Conservation (phyloP, 106 monocot species). For the Agapanthus africanus region DNA sequence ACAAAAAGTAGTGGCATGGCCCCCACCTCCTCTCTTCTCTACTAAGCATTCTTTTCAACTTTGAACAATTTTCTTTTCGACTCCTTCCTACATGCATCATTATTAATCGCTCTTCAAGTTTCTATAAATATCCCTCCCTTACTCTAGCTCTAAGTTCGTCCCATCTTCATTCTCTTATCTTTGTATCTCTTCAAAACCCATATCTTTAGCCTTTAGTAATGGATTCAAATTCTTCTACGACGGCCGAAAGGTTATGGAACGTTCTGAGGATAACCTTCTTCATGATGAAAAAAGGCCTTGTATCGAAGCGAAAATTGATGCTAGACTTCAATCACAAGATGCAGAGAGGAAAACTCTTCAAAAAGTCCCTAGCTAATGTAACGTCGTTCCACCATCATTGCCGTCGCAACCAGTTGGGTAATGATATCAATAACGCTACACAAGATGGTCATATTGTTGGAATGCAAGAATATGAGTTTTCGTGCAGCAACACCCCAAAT, state of each 20-base stretch:
- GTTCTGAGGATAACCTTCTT: conserved; percentile 48
- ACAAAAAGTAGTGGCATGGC: conserved; percentile 1
- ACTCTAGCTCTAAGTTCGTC: conserved; percentile 7
- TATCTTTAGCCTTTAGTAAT: conserved; percentile 2
- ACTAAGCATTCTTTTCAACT: conserved; percentile 11
- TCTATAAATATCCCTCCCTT: conserved; percentile 7
- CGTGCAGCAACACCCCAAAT: conserved; percentile 55
- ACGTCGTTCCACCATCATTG: conserved; percentile 23
- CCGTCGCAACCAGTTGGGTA: background rate
- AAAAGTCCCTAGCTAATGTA: conserved; percentile 31
- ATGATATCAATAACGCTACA: background rate
- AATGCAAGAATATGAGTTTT: conserved; percentile 56
- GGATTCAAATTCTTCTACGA: conserved; percentile 28
- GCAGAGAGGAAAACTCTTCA: conserved; percentile 48
- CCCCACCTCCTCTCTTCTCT: background rate
- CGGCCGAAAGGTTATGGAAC: conserved; percentile 43
- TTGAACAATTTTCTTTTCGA: background rate
- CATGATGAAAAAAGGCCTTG: conserved; percentile 57
- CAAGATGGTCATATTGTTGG: background rate
- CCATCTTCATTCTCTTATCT: background rate
- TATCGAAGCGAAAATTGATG: conserved; percentile 61
- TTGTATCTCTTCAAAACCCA: background rate
- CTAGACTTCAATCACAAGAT: conserved; percentile 47
- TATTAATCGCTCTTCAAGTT: background rate
- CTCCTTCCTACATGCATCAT: background rate